Conservation (phyloP, 345 rosid genomes). For the Alliaria petiolata region DNA sequence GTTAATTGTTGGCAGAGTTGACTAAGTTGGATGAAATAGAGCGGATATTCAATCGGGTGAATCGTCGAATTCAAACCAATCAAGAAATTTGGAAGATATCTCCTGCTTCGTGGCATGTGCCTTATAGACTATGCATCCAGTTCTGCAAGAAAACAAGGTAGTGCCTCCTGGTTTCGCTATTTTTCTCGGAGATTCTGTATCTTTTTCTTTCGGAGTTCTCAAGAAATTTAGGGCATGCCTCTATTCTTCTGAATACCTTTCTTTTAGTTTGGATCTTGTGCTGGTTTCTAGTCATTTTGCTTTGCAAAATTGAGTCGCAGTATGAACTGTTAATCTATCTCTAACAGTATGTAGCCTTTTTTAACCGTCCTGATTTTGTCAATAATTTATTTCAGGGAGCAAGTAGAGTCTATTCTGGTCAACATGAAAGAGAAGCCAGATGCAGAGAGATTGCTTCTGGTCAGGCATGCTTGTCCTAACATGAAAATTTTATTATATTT, state of each 20-base stretch:
- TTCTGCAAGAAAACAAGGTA: constrained; percentile 95
- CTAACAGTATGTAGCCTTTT: neutral
- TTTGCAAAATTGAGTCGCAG: neutral
- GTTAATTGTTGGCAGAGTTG: constrained; percentile 45
- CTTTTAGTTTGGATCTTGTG: neutral
- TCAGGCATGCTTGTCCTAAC: constrained; percentile 29
- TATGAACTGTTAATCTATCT: neutral
- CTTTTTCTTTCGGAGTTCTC: neutral
- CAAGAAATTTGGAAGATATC: constrained; percentile 95
- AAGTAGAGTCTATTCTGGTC: constrained; percentile 70
- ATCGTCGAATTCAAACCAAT: constrained; percentile 83
- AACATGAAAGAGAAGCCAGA: constrained; percentile 84
- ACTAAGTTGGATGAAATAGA: constrained; percentile 94
- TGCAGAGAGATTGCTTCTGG: constrained; percentile 76
- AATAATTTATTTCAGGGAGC: constrained; percentile 56
- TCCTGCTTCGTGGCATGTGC: constrained; percentile 92
- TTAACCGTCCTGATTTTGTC: neutral
- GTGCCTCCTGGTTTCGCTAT: neutral
- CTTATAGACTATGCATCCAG: constrained; percentile 83
- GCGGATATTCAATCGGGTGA: constrained; percentile 89
- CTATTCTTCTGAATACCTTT: neutral
- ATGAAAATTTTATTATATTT: neutral
- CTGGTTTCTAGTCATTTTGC: neutral
- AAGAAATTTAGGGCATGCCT: neutral
- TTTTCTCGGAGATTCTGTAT: neutral